Base-by-base conservation (phyloP, 441 rosid species). In the Lepidium campestre region DNA sequence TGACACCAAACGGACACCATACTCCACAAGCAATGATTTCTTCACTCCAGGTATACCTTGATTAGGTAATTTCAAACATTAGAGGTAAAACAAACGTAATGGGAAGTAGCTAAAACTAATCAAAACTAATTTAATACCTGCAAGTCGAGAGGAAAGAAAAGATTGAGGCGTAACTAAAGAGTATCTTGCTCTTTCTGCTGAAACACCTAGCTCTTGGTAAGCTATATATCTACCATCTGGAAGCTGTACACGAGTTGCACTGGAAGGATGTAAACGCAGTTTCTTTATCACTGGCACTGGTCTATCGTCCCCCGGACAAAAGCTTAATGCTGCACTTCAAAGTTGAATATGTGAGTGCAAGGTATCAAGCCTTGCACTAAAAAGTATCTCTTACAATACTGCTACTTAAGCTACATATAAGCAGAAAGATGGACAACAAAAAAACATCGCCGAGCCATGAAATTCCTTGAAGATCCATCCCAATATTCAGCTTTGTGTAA, bases 181-280 rank as follows among this genome's bases (percentile, higher is more conserved):
- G 79, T 79, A 82, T 79, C 98, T 78, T 18, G 98, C 97, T 80
- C 79, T 86, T 32, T 78, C 76, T 3, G 86, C 88, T 20, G 90
- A 71, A 67, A 91, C 91, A 70, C 99, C 99, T 3, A 54, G 71
- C 62, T 85, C 96, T 5, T 68, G 73, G 83, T 88, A 94, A 73
- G 98, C 98, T 76, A 89, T 39, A 62, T 78, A 73, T 77, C 99
- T 88, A 55, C 98, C 99, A 82, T 94, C 98, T 12, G 96, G 97
- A 80, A 94, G 97, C 78, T 72, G 74, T 58, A 85, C 65, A 14
- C 80, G 88, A 36, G 61, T 74, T 23, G 96, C 99, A 63, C 74
- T 56, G 7, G 89, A 81, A 72, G 90, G 96, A 81, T 94, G 96
- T 59, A 83, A 29, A 11, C 75, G 79, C 77, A 86, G 77, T 75